phyloP scores from a whole-genome alignment of 2,329 filamentous ascomycete genomes.

The Ceratocystis diversiconidia region DNA sequence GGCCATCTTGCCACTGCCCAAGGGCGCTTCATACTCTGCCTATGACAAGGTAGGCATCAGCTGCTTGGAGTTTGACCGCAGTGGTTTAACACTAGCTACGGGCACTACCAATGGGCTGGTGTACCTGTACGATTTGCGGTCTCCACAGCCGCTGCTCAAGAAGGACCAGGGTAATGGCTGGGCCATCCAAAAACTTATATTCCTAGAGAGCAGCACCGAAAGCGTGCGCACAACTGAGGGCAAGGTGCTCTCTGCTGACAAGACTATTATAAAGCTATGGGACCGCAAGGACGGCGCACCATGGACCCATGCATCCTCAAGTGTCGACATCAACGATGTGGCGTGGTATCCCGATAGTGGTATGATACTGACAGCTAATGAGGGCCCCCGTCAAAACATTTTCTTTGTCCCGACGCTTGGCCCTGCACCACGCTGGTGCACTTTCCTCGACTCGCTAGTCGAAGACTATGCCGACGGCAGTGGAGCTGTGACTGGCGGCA shows the following conservation, averaged over 20 bases:
- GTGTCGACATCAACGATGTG: slow-evolving; percentile 88
- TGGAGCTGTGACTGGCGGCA: slow-evolving; percentile 17
- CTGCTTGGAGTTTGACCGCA: slow-evolving; percentile 70
- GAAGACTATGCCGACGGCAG: slow-evolving; percentile 83
- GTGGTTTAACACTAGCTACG: slow-evolving; percentile 70
- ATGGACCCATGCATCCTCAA: slow-evolving; percentile 91
- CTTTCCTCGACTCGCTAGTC: slow-evolving; percentile 91
- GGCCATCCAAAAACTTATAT: slow-evolving; percentile 70
- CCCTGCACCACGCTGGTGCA: slow-evolving; percentile 87
- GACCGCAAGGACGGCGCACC: slow-evolving; percentile 67
- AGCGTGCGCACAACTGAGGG: slow-evolving; percentile 67
- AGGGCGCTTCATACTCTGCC: slow-evolving; percentile 25
- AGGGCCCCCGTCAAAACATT: slow-evolving; percentile 85
- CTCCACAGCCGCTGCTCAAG: slow-evolving; percentile 67
- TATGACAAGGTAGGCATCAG: slow-evolving; percentile 62
- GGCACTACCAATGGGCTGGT: slow-evolving; percentile 81
- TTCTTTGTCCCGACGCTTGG: slow-evolving; percentile 93
- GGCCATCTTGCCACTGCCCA: slow-evolving; percentile 44
- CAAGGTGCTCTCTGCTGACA: slow-evolving; percentile 85
- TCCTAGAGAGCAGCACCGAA: slow-evolving; percentile 50
- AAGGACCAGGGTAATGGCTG: slow-evolving; percentile 96
- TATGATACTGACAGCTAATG: slow-evolving; percentile 93
- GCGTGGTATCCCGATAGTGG: slow-evolving; percentile 85
- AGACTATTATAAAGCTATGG: slow-evolving; percentile 95
- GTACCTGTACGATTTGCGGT: slow-evolving; percentile 82